Evolutionary conservation across 2,329 filamentous ascomycete genomes (phyloP), one percentile per base, ranked within the genome.

Genomic region (Ceratocystis alfenasii): DNA sequence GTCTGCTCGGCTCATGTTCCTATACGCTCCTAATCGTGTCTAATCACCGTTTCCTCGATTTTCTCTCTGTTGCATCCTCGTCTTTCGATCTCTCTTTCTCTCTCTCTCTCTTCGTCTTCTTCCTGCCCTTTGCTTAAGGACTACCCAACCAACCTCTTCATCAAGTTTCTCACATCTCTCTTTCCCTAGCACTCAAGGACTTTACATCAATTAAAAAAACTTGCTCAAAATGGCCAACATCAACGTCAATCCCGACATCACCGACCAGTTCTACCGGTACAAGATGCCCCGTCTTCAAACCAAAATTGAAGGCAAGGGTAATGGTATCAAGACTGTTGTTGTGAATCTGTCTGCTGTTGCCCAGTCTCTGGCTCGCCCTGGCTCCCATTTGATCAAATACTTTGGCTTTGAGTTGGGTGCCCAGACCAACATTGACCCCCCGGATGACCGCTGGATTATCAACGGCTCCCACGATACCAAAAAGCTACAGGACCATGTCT

Each of bases 381-480:
- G 92, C 70, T 83, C 90, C 74, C 95, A 96, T 77, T 85, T 99
- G 75, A 97, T 99, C 87, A 99, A 99, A 82, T 99, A 95, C 82
- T 99, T 99, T 74, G 94, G 94, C 72, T 97, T 99, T 76, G 94
- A 99, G 80, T 87, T 99, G 67, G 94, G 94, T 76, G 94, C 94
- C 72, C 94, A 97, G 81, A 96, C 94, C 81, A 97, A 96, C 80
- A 92, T 91, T 72, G 94, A 96, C 75, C 93, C 94, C 70, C 87
- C 90, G 73, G 93, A 97, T 76, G 94, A 99, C 76, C 94, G 94
- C 76, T 99, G 94, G 93, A 99, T 99, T 80, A 97, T 99, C 84
- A 99, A 99, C 79, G 94, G 94, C 75, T 90, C 93, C 71, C 94
- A 99, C 76, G 94, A 99, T 71, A 87, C 93, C 69, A 80, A 82